A percentile compares a stretch with the other conserved stretches of the same genome.
phyloP scores from a whole-genome alignment of 345 rosid species.

The Murraya koenigii region DNA sequence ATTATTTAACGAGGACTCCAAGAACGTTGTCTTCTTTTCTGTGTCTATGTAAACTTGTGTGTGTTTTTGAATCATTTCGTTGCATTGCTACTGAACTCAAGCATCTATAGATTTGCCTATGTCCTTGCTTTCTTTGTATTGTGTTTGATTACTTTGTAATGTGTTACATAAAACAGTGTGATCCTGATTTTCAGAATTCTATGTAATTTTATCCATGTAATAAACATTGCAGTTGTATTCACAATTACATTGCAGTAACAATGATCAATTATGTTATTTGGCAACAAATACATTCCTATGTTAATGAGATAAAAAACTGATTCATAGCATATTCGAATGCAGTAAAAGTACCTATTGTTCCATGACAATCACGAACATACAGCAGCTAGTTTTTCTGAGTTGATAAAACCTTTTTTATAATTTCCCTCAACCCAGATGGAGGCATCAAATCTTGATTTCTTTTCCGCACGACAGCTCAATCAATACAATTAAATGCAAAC shows the following conservation, averaged over 20 bases:
- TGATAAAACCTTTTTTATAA: neutral
- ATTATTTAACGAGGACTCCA: neutral
- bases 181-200: neutral
- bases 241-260: neutral
- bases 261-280: neutral
- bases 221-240: neutral
- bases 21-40: neutral
- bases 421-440: neutral
- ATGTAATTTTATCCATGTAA: no score
- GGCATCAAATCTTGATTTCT: no score
- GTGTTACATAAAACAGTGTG: neutral
- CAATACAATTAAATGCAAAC: neutral
- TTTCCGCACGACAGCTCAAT: neutral
- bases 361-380: neutral
- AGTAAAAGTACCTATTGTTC: neutral
- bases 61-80: neutral
- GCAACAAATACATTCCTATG: neutral
- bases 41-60: neutral
- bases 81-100: neutral
- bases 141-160: neutral
- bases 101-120: neutral
- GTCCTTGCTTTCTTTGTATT: neutral
- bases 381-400: neutral
- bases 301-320: neutral
- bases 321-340: no score